Conservation (phyloP, 1,284 basidiomycete species). For the Polyporus tsugae region DNA sequence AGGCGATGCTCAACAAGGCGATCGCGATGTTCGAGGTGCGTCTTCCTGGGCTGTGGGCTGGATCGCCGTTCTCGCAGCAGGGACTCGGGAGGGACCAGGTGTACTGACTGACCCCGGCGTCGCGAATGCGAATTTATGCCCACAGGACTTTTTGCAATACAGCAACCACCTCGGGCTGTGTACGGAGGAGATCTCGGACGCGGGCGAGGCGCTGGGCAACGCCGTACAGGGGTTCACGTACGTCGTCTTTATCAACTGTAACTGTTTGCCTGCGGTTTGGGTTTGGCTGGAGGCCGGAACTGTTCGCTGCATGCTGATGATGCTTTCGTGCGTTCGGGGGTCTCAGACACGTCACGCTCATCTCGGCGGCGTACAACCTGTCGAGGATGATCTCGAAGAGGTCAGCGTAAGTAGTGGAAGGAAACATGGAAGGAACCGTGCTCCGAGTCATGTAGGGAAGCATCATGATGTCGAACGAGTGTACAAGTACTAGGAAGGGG, state of each 20-base stretch:
- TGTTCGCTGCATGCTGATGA: slow-evolving; percentile 9
- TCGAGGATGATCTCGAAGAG: slow-evolving; percentile 60
- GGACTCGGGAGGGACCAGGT: too few relatives aligned
- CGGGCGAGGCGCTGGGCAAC: slow-evolving; percentile 85
- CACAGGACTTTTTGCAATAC: slow-evolving; percentile 79
- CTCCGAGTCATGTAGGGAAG: too few relatives aligned
- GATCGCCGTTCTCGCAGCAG: background rate
- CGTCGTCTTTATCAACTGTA: slow-evolving; percentile 40
- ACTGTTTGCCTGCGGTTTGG: too few relatives aligned
- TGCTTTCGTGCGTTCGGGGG: background rate
- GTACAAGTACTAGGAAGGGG: too few relatives aligned
- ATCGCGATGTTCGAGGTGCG: slow-evolving; percentile 85
- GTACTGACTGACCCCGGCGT: background rate
- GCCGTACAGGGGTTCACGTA: slow-evolving; percentile 90
- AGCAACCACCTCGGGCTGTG: slow-evolving; percentile 89
- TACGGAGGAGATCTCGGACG: slow-evolving; percentile 83
- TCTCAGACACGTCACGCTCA: slow-evolving; percentile 78
- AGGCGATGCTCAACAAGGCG: slow-evolving; percentile 70
- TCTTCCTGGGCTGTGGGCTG: slow-evolving; percentile 11
- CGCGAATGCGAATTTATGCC: background rate
- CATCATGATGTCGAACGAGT: too few relatives aligned
- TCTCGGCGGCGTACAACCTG: slow-evolving; percentile 83
- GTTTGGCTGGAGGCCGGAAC: background rate
- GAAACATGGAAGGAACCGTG: background rate
- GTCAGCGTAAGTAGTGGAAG: background rate